These are phyloP conservation scores for Boletellus ananas DNA, from an alignment of 768 basidiomycete genomes.

Conservation along the genomic window DNA sequence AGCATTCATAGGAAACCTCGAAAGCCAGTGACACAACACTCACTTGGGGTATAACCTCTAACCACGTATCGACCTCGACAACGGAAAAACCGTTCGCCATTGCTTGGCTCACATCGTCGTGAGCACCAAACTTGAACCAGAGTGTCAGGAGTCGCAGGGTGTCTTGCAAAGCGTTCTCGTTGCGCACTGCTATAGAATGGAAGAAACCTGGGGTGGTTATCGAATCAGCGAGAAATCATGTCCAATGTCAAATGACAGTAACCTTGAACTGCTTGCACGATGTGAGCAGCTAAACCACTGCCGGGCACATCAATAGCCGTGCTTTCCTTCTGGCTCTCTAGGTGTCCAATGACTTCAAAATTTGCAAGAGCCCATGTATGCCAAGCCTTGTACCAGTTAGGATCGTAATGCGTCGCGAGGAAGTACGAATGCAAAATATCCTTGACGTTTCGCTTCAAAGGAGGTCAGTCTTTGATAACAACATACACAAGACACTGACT, in stretches of 20 bases:
- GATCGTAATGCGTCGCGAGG: slow-evolving; percentile 86
- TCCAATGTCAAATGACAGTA: not conserved
- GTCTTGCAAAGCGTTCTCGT: slow-evolving; percentile 90
- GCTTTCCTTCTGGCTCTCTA: slow-evolving; percentile 64
- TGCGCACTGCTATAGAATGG: slow-evolving; percentile 86
- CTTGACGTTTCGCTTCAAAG: slow-evolving; percentile 63
- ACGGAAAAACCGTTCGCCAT: slow-evolving; percentile 83
- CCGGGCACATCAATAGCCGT: slow-evolving; percentile 56
- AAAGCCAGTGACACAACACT: slow-evolving; percentile 3
- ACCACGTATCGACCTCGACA: slow-evolving; percentile 96
- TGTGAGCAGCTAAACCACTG: slow-evolving; percentile 69
- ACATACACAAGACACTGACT: slow-evolving; percentile 43
- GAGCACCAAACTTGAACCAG: slow-evolving; percentile 97
- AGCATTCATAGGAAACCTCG: not conserved
- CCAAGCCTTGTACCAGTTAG: slow-evolving; percentile 99
- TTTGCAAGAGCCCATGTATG: slow-evolving; percentile 98
- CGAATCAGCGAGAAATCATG: slow-evolving; percentile 11
- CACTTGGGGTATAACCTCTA: slow-evolving; percentile 98
- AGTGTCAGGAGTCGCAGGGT: slow-evolving; percentile 88
- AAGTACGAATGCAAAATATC: slow-evolving; percentile 83
- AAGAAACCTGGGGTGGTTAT: slow-evolving; percentile 71
- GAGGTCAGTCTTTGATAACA: slow-evolving; percentile 9
- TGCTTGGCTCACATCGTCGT: slow-evolving; percentile 84
- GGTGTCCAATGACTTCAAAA: slow-evolving; percentile 83
- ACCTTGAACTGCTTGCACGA: slow-evolving; percentile 94